These are phyloP conservation scores for Rhodotorula sp. DNA, from an alignment of 1,284 basidiomycete species.

Conservation along the genomic window DNA sequence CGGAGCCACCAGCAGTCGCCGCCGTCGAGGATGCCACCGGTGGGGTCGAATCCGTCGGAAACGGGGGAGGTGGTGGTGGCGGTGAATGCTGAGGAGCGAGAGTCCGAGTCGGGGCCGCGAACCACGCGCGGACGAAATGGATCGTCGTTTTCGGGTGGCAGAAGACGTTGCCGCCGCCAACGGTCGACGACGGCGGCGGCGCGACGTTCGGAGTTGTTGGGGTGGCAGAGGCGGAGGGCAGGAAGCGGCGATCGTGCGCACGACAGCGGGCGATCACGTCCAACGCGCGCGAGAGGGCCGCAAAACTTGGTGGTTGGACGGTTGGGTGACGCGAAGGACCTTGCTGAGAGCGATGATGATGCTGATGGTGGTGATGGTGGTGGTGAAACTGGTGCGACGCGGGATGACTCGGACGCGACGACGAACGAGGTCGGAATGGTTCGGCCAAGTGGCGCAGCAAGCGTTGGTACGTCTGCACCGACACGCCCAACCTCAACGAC, in stretches of 20 bases:
- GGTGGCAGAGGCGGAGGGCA: neutral
- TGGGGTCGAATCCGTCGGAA: too few species aligned
- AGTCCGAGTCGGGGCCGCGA: neutral
- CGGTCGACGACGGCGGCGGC: neutral
- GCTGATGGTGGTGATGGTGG: neutral
- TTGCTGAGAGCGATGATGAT: too few species aligned
- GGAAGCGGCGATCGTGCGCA: neutral
- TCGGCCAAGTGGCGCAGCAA: neutral
- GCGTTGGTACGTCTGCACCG: neutral
- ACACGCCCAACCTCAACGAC: neutral
- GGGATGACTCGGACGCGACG: neutral
- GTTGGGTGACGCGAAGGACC: too few species aligned
- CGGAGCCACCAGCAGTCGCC: neutral
- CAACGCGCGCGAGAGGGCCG: neutral
- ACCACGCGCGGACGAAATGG: constrained; percentile 1
- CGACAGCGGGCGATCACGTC: neutral
- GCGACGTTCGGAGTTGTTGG: neutral
- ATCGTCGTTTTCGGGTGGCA: neutral
- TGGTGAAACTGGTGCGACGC: neutral
- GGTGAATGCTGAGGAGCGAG: neutral
- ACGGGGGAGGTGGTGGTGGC: too few species aligned
- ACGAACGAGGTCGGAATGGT: neutral
- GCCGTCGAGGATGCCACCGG: too few species aligned
- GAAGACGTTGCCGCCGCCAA: neutral
- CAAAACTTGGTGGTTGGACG: too few species aligned